Percentiles rank a stretch among this genome's conserved stretches.
phyloP scores from a whole-genome alignment of 2,329 filamentous ascomycete genomes.

The Phoma sp. region DNA sequence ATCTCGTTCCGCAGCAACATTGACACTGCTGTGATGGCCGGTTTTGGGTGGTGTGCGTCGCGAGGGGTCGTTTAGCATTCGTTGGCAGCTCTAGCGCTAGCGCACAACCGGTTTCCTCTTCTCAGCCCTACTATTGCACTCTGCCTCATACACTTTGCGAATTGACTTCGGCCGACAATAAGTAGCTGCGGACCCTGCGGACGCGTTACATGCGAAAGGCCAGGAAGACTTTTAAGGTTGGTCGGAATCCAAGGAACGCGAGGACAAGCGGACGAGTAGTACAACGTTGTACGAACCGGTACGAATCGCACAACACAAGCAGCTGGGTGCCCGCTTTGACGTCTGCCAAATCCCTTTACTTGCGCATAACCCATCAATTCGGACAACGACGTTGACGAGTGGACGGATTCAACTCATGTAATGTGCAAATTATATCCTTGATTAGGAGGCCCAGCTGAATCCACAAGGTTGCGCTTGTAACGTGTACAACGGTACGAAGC shows the following conservation, averaged over 20 bases:
- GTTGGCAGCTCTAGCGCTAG: background rate
- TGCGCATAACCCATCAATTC: constrained; percentile 2
- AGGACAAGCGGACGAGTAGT: constrained; percentile 1
- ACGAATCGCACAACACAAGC: background rate
- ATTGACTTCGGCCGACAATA: constrained; percentile 6
- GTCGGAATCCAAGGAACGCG: constrained; percentile 3
- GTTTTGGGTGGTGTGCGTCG: background rate
- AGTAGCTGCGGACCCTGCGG: background rate
- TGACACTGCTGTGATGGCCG: background rate
- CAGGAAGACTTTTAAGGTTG: background rate
- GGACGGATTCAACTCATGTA: background rate
- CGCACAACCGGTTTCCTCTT: background rate
- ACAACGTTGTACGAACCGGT: constrained; percentile 5
- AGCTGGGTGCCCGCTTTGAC: background rate
- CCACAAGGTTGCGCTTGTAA: background rate
- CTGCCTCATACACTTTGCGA: background rate
- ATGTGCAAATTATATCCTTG: constrained; percentile 3
- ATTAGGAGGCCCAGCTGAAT: background rate
- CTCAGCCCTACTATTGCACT: background rate
- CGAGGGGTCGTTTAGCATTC: background rate
- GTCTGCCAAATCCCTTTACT: constrained; percentile 2
- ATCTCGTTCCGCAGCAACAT: background rate
- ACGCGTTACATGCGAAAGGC: background rate
- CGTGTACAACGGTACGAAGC: background rate
- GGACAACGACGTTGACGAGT: constrained; percentile 11